Evolutionary conservation across 177 flowering plant species (phyloP).

Genomic region (Vitis hybrid): DNA sequence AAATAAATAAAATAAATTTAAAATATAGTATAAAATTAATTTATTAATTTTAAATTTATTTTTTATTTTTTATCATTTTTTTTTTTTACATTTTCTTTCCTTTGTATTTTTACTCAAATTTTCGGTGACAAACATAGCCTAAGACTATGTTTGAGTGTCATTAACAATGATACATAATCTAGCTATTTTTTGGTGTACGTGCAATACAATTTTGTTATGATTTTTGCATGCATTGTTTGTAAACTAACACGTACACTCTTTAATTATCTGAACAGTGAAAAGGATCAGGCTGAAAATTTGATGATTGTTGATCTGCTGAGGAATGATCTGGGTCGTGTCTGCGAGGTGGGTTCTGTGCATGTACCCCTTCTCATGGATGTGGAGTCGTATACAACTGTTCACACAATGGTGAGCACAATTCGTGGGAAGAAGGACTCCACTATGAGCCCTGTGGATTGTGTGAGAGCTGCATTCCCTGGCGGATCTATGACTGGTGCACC

Average conservation of each 20-base stretch:
- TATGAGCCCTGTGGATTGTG: constrained; percentile 66
- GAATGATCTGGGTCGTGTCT: constrained; percentile 94
- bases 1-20: too few relatives aligned
- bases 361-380: constrained; percentile 92
- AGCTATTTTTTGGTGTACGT: too few relatives aligned
- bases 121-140: too few relatives aligned
- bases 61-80: too few relatives aligned
- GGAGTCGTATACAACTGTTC: constrained; percentile 94
- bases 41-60: too few relatives aligned
- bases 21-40: fast-evolving
- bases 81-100: too few relatives aligned
- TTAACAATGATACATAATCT: too few relatives aligned
- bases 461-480: constrained; percentile 93
- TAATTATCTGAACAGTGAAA: constrained; percentile 43
- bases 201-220: too few relatives aligned
- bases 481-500: constrained; percentile 99
- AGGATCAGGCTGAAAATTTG: constrained; percentile 96
- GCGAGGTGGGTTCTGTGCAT: constrained; percentile 90
- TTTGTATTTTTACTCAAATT: too few relatives aligned
- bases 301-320: constrained; percentile 98
- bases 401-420: constrained; percentile 94
- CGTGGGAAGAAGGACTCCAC: constrained; percentile 60
- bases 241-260: not conserved
- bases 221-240: not conserved
- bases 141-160: too few relatives aligned